Base-by-base conservation (phyloP, 2,329 filamentous ascomycete genomes). In the Coleophoma cylindrospora region DNA sequence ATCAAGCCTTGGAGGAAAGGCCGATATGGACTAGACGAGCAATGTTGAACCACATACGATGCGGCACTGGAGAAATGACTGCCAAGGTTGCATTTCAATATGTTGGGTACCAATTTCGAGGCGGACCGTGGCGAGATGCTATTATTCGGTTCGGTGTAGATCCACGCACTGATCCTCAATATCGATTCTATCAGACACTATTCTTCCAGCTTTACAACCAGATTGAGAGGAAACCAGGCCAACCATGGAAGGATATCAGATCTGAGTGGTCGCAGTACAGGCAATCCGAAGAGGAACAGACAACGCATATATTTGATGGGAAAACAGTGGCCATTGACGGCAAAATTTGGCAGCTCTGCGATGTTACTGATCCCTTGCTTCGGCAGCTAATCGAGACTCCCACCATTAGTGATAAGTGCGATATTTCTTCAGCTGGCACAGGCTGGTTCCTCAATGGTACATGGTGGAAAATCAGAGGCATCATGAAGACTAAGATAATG, bases 271-370 rank as follows among this genome's bases (percentile, higher is more conserved):
- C 49, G 50, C 41, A 38, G 19, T 45, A 27, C 14, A 54, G 33
- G 36, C 51, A 37, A 13, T 47, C 51, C 14, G 49, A 53, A 19
- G 34, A 44, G 13, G 49, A 54, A 34, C 68, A 67, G 17, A 66
- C 72, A 32, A 84, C 76, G 48, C 91, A 97, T 66, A 73, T 92
- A 1, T 97, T 96, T 67, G 89, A 95, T 54, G 92, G 92, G 43
- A 75, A 83, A 52, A 79, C 77, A 2, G 81, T 92, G 49, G 81
- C 82, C 14, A 79, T 81, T 1, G 91, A 96, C 61, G 91, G 91
- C 37, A 94, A 94, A 61, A 85, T 94, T 45, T 99, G 91, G 87
- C 94, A 97, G 73, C 80, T 95, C 22, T 95, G 91, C 70, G 94
- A 99, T 66, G 86, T 97, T 49, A 86, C 82, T 0, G 92, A 97